Evolutionary conservation across 768 basidiomycete species (phyloP).

Genomic region (Pluteus cervinus): DNA sequence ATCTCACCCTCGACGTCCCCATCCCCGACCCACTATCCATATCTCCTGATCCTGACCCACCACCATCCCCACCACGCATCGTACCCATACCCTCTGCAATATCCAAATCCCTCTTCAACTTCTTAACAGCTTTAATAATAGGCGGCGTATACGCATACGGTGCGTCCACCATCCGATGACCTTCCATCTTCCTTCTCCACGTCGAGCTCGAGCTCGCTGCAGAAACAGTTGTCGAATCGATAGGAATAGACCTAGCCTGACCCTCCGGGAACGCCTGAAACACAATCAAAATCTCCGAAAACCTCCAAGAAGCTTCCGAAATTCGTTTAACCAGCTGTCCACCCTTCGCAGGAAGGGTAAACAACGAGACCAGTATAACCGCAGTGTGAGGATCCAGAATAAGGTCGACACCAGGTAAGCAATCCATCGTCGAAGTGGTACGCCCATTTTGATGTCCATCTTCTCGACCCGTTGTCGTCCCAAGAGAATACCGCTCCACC

Average conservation of each 20-base stretch:
- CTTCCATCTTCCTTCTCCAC: slow-evolving; percentile 5
- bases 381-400: slow-evolving; percentile 61
- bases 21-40: too few species aligned
- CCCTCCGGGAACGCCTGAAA: slow-evolving; percentile 62
- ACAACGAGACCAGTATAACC: slow-evolving; percentile 42
- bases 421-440: too few species aligned
- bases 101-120: slow-evolving; percentile 53
- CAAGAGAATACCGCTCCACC: too few species aligned
- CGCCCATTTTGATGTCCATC: too few species aligned
- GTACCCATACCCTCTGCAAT: slow-evolving; percentile 56
- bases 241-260: too few species aligned
- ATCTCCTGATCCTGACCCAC: too few species aligned
- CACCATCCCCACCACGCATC: too few species aligned
- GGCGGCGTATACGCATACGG: slow-evolving; percentile 57
- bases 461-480: too few species aligned
- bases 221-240: too few species aligned
- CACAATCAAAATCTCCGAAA: slow-evolving; percentile 45
- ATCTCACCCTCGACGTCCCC: slow-evolving; percentile 34
- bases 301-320: slow-evolving; percentile 58
- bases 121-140: slow-evolving; percentile 63
- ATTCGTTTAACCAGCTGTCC: slow-evolving; percentile 39
- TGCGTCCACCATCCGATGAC: slow-evolving; percentile 12
- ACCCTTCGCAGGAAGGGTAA: slow-evolving; percentile 43
- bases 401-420: slow-evolving; percentile 51
- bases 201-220: slow-evolving; percentile 21